phyloP scores from a whole-genome alignment of 2,329 filamentous ascomycete species.

The Cercospora beticola region DNA sequence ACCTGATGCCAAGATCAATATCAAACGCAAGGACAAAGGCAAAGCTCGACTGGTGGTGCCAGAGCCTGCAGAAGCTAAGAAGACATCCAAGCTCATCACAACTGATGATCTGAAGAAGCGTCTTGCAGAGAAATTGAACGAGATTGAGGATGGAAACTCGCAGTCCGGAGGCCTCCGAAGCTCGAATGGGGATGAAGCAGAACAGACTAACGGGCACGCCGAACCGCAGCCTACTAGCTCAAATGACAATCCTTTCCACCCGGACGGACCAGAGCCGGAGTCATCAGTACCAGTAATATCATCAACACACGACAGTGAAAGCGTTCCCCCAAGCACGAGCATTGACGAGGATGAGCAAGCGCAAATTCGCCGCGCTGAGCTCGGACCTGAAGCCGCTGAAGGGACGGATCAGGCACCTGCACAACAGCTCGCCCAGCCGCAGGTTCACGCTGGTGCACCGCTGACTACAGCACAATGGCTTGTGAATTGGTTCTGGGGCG shows the following conservation, averaged over 20 bases:
- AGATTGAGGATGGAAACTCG: neutral
- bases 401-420: neutral
- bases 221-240: neutral
- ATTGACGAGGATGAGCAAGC: neutral
- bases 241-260: constrained; percentile 22
- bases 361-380: constrained; percentile 6
- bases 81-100: constrained; percentile 10
- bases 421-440: neutral
- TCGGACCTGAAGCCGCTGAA: constrained; percentile 3
- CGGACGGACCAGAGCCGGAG: constrained; percentile 18
- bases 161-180: neutral
- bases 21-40: constrained; percentile 33
- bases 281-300: neutral
- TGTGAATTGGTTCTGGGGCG: constrained; percentile 52
- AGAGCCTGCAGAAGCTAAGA: constrained; percentile 24
- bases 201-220: neutral
- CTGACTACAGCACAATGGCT: constrained; percentile 32
- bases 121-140: neutral
- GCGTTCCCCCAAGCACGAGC: neutral
- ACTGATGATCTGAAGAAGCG: constrained; percentile 12
- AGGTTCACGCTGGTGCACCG: neutral
- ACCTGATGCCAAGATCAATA: constrained; percentile 38
- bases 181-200: neutral
- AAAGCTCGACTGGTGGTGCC: constrained; percentile 31
- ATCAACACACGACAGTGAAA: neutral